Evolutionary conservation across 345 rosid genomes (phyloP), one percentile per base, ranked within the genome.

Genomic region (Gossypium herbaceum): DNA sequence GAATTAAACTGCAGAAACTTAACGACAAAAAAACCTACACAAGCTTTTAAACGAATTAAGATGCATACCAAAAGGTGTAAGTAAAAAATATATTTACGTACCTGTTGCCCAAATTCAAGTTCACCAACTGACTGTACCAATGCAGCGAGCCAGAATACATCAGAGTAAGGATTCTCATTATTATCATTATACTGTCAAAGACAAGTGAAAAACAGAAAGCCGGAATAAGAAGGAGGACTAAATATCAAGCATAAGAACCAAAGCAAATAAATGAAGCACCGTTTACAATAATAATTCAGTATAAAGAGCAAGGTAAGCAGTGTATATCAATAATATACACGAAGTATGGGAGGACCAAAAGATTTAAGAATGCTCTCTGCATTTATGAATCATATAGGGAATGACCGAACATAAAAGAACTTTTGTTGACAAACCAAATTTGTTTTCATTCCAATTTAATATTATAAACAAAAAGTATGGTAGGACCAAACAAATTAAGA

Each of bases 101-200:
- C 99, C 97, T 93, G 98, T 62, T 87, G 90, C 74, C 94, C 94
- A 84, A 93, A 91, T 77, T 93, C 98, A 80, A 95, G 94, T 80
- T 91, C 91, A 77, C 98, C 98, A 76, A 88, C 88, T 63, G 99
- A 89, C 85, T 91, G 94, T 60, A 95, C 91, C 68, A 95, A 85
- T 64, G 89, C 89, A 82, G 99, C 91, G 74, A 93, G 96, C 99
- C 99, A 92, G 84, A 91, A 93, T 39, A 90, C 98, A 75, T 95
- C 98, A 9, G 99, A 95, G 85, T 90, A 93, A 3, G 86, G 89
- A 84, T 95, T 95, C 74, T 96, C 99, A 60, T 85, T 88, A 80
- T 93, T 95, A 82, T 95, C 99, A 81, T 95, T 95, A 80, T 93
- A 93, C 98, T 95, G 91, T 77, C 43, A 45, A 74, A 84, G 12